Conservation (phyloP, 164 flowering plant species). For the Tetrastigma voinierianum region DNA sequence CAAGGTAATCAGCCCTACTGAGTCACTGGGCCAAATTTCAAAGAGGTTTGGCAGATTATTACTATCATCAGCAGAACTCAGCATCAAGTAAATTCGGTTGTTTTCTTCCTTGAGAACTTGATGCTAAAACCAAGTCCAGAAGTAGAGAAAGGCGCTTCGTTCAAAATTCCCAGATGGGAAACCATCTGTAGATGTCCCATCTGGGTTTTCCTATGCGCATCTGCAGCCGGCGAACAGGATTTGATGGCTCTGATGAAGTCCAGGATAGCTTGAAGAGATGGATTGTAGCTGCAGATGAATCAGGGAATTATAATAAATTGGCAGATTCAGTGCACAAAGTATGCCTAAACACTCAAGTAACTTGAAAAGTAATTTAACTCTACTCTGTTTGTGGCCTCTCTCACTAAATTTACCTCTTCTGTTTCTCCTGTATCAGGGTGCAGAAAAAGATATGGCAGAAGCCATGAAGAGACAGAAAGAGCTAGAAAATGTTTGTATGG, state of each 20-base stretch:
- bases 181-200: constrained; percentile 18
- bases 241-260: constrained; percentile 26
- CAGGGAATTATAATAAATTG: constrained; percentile 17
- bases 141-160: constrained; percentile 41
- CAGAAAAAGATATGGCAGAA: too few relatives aligned
- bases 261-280: constrained; percentile 50
- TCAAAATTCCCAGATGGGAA: constrained; percentile 37
- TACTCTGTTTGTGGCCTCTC: neutral
- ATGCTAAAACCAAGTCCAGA: constrained; percentile 49
- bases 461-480: constrained; percentile 47
- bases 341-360: constrained; percentile 10
- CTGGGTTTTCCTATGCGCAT: constrained; percentile 48
- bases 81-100: constrained; percentile 42
- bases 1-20: constrained; percentile 61
- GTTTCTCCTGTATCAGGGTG: constrained; percentile 29
- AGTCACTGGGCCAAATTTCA: constrained; percentile 91
- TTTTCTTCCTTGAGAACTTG: constrained; percentile 83
- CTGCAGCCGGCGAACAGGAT: constrained; percentile 46
- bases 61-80: constrained; percentile 66
- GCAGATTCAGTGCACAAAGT: constrained; percentile 25
- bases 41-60: constrained; percentile 84
- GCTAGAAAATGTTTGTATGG: constrained; percentile 70
- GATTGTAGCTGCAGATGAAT: constrained; percentile 34
- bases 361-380: neutral
- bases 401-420: neutral